These are phyloP conservation scores for Wickerhamomyces chambardii DNA, from an alignment of 805 yeast species.

Conservation along the genomic window DNA sequence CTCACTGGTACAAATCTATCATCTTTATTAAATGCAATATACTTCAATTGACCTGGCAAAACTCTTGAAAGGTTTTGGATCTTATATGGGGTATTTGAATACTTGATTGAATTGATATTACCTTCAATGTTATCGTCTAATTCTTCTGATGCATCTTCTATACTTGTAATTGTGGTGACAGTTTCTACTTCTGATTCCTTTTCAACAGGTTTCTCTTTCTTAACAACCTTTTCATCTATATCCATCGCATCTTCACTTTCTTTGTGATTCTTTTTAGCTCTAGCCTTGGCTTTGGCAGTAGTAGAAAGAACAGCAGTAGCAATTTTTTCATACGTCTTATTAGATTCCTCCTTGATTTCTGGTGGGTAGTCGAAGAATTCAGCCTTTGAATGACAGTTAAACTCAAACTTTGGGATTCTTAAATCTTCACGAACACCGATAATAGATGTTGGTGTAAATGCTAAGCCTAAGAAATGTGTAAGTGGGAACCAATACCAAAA, in stretches of 20 bases:
- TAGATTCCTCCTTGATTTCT: constrained; percentile 68
- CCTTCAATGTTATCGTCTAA: constrained; percentile 16
- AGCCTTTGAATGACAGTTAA: constrained; percentile 75
- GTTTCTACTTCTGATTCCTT: constrained; percentile 8
- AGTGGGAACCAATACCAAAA: constrained; percentile 99
- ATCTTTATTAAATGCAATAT: constrained; percentile 67
- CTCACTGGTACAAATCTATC: constrained; percentile 79
- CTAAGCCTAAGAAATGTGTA: constrained; percentile 84
- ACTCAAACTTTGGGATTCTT: constrained; percentile 74
- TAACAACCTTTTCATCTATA: constrained; percentile 31
- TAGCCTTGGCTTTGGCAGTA: constrained; percentile 87
- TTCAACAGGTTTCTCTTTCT: constrained; percentile 18
- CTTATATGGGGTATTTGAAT: constrained; percentile 57
- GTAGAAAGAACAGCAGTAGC: constrained; percentile 93
- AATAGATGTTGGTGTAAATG: constrained; percentile 87
- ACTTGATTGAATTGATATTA: constrained; percentile 33
- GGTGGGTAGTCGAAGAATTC: constrained; percentile 87
- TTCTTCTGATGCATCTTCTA: constrained; percentile 15
- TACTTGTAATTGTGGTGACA: constrained; percentile 10
- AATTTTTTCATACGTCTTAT: constrained; percentile 79
- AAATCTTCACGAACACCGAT: constrained; percentile 82
- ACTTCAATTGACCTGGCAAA: constrained; percentile 80
- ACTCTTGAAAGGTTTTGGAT: constrained; percentile 80
- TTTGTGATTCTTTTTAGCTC: constrained; percentile 62
- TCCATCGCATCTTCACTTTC: constrained; percentile 42